Evolutionary conservation across 2,329 filamentous ascomycete species (phyloP).

Genomic region (Xylaria multiplex): DNA sequence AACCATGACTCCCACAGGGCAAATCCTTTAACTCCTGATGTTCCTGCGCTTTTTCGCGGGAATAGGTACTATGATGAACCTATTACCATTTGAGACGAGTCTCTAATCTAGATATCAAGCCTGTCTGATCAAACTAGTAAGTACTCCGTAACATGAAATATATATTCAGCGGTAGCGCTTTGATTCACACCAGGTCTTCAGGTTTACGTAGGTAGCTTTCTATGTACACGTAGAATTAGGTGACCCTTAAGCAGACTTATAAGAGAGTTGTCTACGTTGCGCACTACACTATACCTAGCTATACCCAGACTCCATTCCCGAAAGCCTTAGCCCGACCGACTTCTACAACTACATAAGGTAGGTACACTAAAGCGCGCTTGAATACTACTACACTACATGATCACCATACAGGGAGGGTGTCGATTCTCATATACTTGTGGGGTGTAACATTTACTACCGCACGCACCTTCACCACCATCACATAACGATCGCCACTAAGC

Average conservation of each 20-base stretch:
- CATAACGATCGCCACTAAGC: conserved; percentile 23
- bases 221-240: neutral
- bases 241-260: neutral
- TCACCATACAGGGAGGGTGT: conserved; percentile 18
- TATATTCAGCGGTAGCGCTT: neutral
- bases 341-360: neutral
- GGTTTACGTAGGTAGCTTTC: neutral
- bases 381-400: conserved; percentile 15
- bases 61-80: too few relatives aligned
- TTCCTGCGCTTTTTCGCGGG: neutral
- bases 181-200: neutral
- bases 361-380: conserved; percentile 13
- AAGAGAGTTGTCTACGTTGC: neutral
- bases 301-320: neutral
- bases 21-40: neutral
- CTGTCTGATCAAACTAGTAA: too few relatives aligned
- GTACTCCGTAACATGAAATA: neutral
- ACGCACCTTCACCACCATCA: conserved; percentile 21
- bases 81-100: too few relatives aligned
- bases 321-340: too few relatives aligned
- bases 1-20: conserved; percentile 2
- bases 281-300: neutral
- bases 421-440: conserved; percentile 4
- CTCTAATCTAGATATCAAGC: too few relatives aligned
- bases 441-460: conserved; percentile 23